Conservation (phyloP, 208 protist species). For the Leishmania guyanensis region DNA sequence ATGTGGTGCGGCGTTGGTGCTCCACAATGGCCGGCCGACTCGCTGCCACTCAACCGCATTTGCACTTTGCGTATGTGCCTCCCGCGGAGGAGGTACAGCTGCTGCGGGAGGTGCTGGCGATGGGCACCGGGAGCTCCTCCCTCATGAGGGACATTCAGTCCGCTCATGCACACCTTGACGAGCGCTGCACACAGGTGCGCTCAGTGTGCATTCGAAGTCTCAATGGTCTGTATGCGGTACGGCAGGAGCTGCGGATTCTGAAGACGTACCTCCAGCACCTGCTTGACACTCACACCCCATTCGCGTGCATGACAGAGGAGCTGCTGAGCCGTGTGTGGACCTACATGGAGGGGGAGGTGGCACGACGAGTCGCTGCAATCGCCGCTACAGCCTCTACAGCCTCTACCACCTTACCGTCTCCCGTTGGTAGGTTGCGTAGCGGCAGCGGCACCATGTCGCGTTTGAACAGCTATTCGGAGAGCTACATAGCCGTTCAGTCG, state of each 20-base stretch:
- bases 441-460: background rate
- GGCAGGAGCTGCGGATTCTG: slow-evolving; percentile 38
- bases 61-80: slow-evolving; percentile 63
- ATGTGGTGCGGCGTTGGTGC: slow-evolving; percentile 55
- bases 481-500: background rate
- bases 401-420: background rate
- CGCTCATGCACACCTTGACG: slow-evolving; percentile 37
- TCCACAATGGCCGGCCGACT: slow-evolving; percentile 38
- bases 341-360: slow-evolving; percentile 33
- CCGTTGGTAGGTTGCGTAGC: background rate
- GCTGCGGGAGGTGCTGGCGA: slow-evolving; percentile 72
- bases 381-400: slow-evolving; percentile 5
- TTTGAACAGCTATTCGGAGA: background rate
- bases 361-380: slow-evolving; percentile 5
- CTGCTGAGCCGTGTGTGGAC: slow-evolving; percentile 30
- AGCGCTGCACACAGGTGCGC: slow-evolving; percentile 18
- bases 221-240: slow-evolving; percentile 31
- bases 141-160: slow-evolving; percentile 60
- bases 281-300: slow-evolving; percentile 39
- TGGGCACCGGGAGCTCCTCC: slow-evolving; percentile 65
- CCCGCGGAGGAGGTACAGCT: slow-evolving; percentile 65
- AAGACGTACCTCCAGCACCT: slow-evolving; percentile 38
- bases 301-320: slow-evolving; percentile 38
- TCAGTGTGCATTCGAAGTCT: slow-evolving; percentile 26
- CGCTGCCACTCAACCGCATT: slow-evolving; percentile 30